A percentile compares a stretch with the other conserved stretches of the same genome.
phyloP scores from a whole-genome alignment of 2,329 filamentous ascomycete species.

The Aspergillus jensenii region DNA sequence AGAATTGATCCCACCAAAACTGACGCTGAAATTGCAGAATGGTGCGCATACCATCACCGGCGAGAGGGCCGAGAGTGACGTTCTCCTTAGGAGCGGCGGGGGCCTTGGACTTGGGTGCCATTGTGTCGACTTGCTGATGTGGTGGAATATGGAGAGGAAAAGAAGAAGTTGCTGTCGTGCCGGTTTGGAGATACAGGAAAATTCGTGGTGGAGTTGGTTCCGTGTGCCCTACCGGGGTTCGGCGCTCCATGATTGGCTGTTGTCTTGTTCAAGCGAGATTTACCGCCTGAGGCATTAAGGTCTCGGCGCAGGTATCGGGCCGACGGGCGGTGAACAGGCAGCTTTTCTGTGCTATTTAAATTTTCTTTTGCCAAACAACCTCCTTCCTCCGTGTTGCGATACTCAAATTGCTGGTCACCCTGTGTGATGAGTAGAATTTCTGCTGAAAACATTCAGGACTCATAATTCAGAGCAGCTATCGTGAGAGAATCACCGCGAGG shows the following conservation, averaged over 20 bases:
- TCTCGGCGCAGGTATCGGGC: conserved; percentile 25
- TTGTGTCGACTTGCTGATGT: conserved; percentile 58
- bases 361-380: conserved; percentile 4
- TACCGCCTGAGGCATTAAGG: conserved; percentile 12
- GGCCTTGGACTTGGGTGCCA: conserved; percentile 87
- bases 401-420: not conserved
- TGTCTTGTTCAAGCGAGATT: conserved; percentile 28
- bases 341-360: conserved; percentile 29
- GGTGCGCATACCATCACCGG: conserved; percentile 76
- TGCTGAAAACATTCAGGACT: no score
- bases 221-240: conserved; percentile 39
- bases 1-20: not conserved
- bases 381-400: not conserved
- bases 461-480: not conserved
- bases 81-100: conserved; percentile 85
- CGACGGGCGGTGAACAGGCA: conserved; percentile 25
- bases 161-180: conserved; percentile 24
- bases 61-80: conserved; percentile 95
- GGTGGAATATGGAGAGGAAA: conserved; percentile 41
- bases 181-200: conserved; percentile 26
- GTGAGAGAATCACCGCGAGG: not conserved
- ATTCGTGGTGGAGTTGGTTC: conserved; percentile 13
- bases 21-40: not conserved
- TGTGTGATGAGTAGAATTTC: not conserved
- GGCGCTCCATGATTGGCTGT: conserved; percentile 30